Percentiles rank a stretch among this genome's conserved stretches.
Conservation (phyloP, 192 early-diverging fungal species). For the Coemansia sp. region DNA sequence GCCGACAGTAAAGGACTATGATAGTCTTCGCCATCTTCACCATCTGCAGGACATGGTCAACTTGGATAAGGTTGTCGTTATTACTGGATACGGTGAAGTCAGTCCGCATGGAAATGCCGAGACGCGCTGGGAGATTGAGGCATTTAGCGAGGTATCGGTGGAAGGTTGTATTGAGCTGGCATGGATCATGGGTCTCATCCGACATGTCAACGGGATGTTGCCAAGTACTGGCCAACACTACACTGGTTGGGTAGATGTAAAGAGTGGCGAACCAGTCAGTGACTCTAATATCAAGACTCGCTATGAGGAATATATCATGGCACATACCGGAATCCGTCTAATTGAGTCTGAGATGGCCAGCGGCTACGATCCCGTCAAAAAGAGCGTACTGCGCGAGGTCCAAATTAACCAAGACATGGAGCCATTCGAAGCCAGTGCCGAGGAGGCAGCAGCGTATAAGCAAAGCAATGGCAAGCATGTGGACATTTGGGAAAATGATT, state of each 20-base stretch:
- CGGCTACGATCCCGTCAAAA: slow-evolving; percentile 86
- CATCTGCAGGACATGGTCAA: slow-evolving; percentile 77
- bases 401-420: slow-evolving; percentile 84
- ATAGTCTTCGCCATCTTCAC: slow-evolving; percentile 64
- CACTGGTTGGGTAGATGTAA: slow-evolving; percentile 87
- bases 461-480: slow-evolving; percentile 77
- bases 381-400: slow-evolving; percentile 85
- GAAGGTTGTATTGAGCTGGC: slow-evolving; percentile 91
- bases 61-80: slow-evolving; percentile 87
- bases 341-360: slow-evolving; percentile 86
- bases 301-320: slow-evolving; percentile 86
- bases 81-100: slow-evolving; percentile 94
- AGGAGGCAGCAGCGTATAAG: slow-evolving; percentile 85
- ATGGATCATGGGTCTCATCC: slow-evolving; percentile 96
- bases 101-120: slow-evolving; percentile 85
- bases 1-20: slow-evolving; percentile 61
- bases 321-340: slow-evolving; percentile 59
- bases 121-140: slow-evolving; percentile 97
- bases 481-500: slow-evolving; percentile 51
- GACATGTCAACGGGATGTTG: slow-evolving; percentile 57
- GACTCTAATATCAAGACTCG: slow-evolving; percentile 87
- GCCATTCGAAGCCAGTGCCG: slow-evolving; percentile 82
- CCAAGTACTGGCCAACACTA: slow-evolving; percentile 17
- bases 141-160: slow-evolving; percentile 58
- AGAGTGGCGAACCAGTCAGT: slow-evolving; percentile 78